Conservation (phyloP, 345 rosid genomes). For the Reutealis trisperma region DNA sequence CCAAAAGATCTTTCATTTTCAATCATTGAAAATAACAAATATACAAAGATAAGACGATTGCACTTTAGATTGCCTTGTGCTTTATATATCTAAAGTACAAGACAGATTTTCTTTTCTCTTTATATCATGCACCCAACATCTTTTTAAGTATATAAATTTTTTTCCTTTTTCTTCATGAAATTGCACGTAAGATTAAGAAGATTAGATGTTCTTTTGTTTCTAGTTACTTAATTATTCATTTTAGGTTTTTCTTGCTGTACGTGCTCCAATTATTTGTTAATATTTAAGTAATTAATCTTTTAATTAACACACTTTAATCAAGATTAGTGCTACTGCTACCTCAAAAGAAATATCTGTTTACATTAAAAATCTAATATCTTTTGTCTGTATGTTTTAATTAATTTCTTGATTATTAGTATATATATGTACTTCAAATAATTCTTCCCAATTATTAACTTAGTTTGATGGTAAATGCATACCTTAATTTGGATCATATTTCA, state of each 20-base stretch:
- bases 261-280: conserved; percentile 1
- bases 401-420: too few species aligned
- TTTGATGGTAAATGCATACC: too few species aligned
- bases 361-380: not conserved
- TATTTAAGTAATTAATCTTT: not conserved
- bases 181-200: not conserved
- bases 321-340: conserved; percentile 9
- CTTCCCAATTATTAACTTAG: too few species aligned
- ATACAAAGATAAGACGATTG: not conserved
- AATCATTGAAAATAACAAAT: not conserved
- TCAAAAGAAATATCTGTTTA: not conserved
- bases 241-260: not conserved
- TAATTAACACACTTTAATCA: not conserved
- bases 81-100: not conserved
- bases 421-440: too few species aligned
- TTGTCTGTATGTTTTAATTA: too few species aligned
- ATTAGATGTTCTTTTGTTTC: not conserved
- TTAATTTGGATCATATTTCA: too few species aligned
- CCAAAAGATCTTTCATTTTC: not conserved
- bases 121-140: not conserved
- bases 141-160: not conserved
- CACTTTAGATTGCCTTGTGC: conserved; percentile 21
- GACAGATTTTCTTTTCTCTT: conserved; percentile 4
- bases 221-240: not conserved
- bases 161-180: not conserved